Evolutionary conservation across 257 asterid species (phyloP), one percentile per base, ranked within the genome.

Genomic region (Forsythia viridissima): DNA sequence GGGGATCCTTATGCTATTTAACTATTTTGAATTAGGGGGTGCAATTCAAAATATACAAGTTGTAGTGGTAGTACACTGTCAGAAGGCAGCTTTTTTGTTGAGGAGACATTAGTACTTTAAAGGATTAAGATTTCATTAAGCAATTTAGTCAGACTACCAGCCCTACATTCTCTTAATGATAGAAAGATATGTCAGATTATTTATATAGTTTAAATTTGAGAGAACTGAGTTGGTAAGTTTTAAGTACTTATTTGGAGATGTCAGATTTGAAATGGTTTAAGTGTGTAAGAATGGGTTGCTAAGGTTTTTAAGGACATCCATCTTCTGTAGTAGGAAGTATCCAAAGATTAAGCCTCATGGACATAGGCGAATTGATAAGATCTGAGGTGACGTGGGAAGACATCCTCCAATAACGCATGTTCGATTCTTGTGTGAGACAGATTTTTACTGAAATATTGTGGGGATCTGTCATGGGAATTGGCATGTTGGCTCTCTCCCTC

Each of bases 51-150:
- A n/a, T 41, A 41, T 71, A n/a, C 30, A 83, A 73, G 0, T 11
- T 55, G 68, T 76, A 15, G 21, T n/a, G 55, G 74, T 76, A 69
- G 68, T 48, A 68, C 79, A 79, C 76, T 66, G 37, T 37, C 77
- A 18, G 15, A 68, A 66, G 67, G 74, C 79, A 71, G 76, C 79
- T 77, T 80, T 74, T 30, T 78, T 13, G 21, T 61, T 30, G 80
- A 73, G 82, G 69, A 80, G 80, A 34, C 71, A 57, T 24, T 48
- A 36, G 48, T 18, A 36, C 3, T 76, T 21, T 24, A 13, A 10
- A 13, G 72, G 79, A 13, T 79, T 76, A 73, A 76, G 52, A 63
- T 68, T 55, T 21, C 5, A 38, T 39, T 24, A 63, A 63, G 37
- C 38, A 24, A 63, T 57, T 57, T 7, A 57, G n/a, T 57, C 1